phyloP scores from a whole-genome alignment of 2,329 filamentous ascomycete species.

The Hirsutella rhossiliensis region DNA sequence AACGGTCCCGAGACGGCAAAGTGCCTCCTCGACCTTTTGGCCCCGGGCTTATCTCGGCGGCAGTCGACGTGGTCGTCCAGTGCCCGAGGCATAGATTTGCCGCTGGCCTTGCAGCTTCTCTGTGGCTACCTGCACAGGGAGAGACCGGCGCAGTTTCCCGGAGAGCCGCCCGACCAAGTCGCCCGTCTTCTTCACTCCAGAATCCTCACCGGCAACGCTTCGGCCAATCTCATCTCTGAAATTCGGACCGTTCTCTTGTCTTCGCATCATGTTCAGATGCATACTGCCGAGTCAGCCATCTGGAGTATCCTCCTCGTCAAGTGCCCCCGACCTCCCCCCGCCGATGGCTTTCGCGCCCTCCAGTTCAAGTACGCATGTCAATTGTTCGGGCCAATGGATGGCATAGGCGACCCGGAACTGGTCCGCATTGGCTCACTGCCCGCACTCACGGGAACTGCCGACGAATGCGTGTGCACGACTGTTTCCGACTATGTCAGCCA shows the following conservation, averaged over 20 bases:
- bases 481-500: slow-evolving; percentile 10
- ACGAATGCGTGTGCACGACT: slow-evolving; percentile 19
- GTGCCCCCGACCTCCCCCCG: slow-evolving; percentile 16
- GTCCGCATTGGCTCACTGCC: slow-evolving; percentile 11
- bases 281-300: slow-evolving; percentile 23
- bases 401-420: slow-evolving; percentile 16
- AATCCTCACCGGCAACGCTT: neutral
- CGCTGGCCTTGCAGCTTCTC: slow-evolving; percentile 20
- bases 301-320: slow-evolving; percentile 24
- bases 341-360: slow-evolving; percentile 21
- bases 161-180: slow-evolving; percentile 21
- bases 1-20: slow-evolving; percentile 22
- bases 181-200: neutral
- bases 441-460: slow-evolving; percentile 21
- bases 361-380: slow-evolving; percentile 24
- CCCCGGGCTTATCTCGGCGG: slow-evolving; percentile 20
- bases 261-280: slow-evolving; percentile 23
- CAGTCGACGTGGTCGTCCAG: slow-evolving; percentile 18
- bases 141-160: slow-evolving; percentile 19
- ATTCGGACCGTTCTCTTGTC: slow-evolving; percentile 18
- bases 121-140: slow-evolving; percentile 24
- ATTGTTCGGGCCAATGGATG: slow-evolving; percentile 16
- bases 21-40: slow-evolving; percentile 22
- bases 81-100: slow-evolving; percentile 20
- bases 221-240: slow-evolving; percentile 11